Base-by-base conservation (phyloP, 192 early-diverging fungal genomes). In the Paraglomus occultum region DNA sequence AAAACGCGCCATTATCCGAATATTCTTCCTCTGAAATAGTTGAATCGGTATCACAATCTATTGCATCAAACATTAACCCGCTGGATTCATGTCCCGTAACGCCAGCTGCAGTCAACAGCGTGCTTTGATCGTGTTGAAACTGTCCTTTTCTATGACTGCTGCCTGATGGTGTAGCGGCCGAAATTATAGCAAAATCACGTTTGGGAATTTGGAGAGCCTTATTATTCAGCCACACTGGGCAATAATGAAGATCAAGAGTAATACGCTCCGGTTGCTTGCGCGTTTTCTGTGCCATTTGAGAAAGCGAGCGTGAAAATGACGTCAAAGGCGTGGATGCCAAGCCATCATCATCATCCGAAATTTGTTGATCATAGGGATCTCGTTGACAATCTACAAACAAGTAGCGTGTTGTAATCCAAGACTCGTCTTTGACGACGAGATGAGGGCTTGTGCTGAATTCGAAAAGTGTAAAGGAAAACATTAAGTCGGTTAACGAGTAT, bases 391-490 rank as follows among this genome's bases (percentile, higher is more conserved):
- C 70, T 17, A 73, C 73, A 51, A 74, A 74, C 20, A 74, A 58
- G 52, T 73, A 74, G n/a, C 73, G 58, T 23, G 73, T 74, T 51
- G 68, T 73, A 42, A 74, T 66, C 73, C 73, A 74, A 10, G 49
- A 46, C n/a, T 71, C 55, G 40, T 79, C 67, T 5, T 31, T 15
- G 17, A 81, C 72, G 11, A 64, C 70, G 51, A 81, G 64, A 64
- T 82, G 71, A 22, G 80, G 80, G 23, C 39, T 59, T 40, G 58
- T 78, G 31, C 71, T 73, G 45, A 43, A 49, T 17, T 66, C 6
- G 38, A n/a, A 14, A 31, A 17, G 6, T 1, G 9, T 51, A 9
- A 67, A 38, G 49, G 42, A 14, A 49, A 47, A 23, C 31, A 47
- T 20, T 10, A 4, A 40, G 51, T 52, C 15, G 8, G n/a, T 43